Base-by-base conservation (phyloP, 1,284 basidiomycete species). In the Rhodofomes roseus region DNA sequence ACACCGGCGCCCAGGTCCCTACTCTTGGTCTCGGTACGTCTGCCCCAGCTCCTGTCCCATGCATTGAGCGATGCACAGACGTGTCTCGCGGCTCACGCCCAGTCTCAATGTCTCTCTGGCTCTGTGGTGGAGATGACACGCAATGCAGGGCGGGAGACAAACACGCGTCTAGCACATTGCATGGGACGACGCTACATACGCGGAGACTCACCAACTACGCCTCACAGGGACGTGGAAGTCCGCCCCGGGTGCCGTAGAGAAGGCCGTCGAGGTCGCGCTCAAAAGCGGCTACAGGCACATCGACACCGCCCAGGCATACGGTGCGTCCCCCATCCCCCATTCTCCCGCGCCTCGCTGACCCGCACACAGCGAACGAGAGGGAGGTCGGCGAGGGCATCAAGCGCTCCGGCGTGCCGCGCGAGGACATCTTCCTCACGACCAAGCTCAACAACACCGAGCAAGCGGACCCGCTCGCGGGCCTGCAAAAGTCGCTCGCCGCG, bases 361-460 rank as follows among this genome's bases (percentile, higher is more conserved):
- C 50, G 16, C 41, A 37, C 18, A 44, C 54, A 75, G 76, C 74
- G 57, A 90, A 89, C 66, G 87, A 90, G 72, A 72, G 72, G 25
- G 84, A 87, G 68, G 93, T 96, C 59, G 93, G 92, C 18, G 70
- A 86, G 63, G 93, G 92, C 46, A 89, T 95, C 78, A 85, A 84
- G 71, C 81, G 75, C 29, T 88, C 84, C 23, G 87, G 86, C 25
- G 82, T 92, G n/a, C 77, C 83, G 14, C 82, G 91, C 60, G 77
- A 79, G 56, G 74, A 83, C 46, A 79, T 93, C 71, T 93, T 90
- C 79, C 73, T 92, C 57, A 92, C 89, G 58, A 90, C 87, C 56
- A 92, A 93, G 71, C 82, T 93, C 60, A 83, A 87, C 73, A 90
- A 92, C 76, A 75, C 81, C 27, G 85, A 89, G 71, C 90, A 92